Conservation (phyloP, 2,329 filamentous ascomycete species). For the Teratosphaeria pseudoeucalypti region DNA sequence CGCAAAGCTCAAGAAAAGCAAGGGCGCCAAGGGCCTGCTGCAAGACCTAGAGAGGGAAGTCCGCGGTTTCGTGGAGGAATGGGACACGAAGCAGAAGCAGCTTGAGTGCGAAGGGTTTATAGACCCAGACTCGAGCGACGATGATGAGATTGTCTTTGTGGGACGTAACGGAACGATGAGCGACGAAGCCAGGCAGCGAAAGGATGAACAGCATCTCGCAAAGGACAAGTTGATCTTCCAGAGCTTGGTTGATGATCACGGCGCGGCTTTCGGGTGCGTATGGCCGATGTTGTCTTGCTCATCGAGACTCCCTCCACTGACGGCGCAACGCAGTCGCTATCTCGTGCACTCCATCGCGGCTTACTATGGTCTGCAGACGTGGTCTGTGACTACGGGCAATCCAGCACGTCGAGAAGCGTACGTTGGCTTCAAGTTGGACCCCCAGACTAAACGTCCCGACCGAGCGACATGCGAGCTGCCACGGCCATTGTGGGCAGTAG, state of each 20-base stretch:
- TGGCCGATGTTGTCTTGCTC: background rate
- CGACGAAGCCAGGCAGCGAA: conserved; percentile 44
- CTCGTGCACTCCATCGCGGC: conserved; percentile 83
- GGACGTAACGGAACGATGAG: conserved; percentile 57
- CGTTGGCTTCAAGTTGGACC: conserved; percentile 55
- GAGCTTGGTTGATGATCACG: conserved; percentile 61
- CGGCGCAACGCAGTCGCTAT: conserved; percentile 56
- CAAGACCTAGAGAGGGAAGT: conserved; percentile 79
- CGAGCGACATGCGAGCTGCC: conserved; percentile 39
- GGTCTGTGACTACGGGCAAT: conserved; percentile 62
- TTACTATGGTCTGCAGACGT: conserved; percentile 83
- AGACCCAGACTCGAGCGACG: conserved; percentile 43
- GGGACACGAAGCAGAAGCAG: conserved; percentile 41
- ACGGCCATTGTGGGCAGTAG: conserved; percentile 53
- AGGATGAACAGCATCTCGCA: conserved; percentile 43
- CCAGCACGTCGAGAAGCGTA: conserved; percentile 72
- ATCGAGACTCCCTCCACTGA: conserved; percentile 4
- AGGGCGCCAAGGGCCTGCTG: conserved; percentile 68
- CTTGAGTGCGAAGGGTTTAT: conserved; percentile 37
- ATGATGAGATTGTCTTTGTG: conserved; percentile 89
- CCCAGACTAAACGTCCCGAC: conserved; percentile 22
- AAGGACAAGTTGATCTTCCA: conserved; percentile 70
- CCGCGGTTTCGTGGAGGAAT: conserved; percentile 58
- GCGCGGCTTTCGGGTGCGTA: conserved; percentile 70
- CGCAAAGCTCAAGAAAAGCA: conserved; percentile 66